Conservation (phyloP, 2,329 filamentous ascomycete species). For the Pseudogymnoascus sp. region DNA sequence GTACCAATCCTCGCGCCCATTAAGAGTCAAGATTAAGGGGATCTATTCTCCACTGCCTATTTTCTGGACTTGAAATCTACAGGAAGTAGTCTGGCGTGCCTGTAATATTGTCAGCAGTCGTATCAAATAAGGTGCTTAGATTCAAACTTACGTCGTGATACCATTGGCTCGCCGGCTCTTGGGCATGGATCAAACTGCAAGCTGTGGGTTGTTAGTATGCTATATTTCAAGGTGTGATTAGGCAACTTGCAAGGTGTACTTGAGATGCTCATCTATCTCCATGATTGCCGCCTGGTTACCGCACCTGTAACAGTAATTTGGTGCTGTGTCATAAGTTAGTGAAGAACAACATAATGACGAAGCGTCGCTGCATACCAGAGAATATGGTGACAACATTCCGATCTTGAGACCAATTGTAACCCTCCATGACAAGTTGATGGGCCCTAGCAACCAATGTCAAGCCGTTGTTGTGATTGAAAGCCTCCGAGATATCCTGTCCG, state of each 20-base stretch:
- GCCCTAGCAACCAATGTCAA: conserved; percentile 91
- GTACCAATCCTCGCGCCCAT: not conserved
- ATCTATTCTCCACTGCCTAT: conserved; percentile 9
- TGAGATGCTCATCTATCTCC: conserved; percentile 98
- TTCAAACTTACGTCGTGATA: conserved; percentile 66
- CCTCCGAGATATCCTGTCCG: conserved; percentile 94
- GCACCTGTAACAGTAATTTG: conserved; percentile 97
- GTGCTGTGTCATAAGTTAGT: conserved; percentile 43
- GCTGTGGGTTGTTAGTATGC: conserved; percentile 45
- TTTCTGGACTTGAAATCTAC: conserved; percentile 39
- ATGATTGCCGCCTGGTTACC: conserved; percentile 99
- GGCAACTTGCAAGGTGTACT: conserved; percentile 93
- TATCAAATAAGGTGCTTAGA: not conserved
- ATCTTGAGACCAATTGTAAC: conserved; percentile 99
- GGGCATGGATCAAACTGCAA: conserved; percentile 99
- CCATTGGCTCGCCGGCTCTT: conserved; percentile 95
- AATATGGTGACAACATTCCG: conserved; percentile 98
- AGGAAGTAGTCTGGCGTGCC: conserved; percentile 98
- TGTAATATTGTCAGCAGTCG: conserved; percentile 24
- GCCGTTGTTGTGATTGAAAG: conserved; percentile 98
- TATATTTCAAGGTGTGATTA: conserved; percentile 6
- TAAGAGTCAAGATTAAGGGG: not conserved
- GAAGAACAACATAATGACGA: not conserved
- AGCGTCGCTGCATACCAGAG: conserved; percentile 56
- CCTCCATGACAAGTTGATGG: conserved; percentile 98